Percentiles rank a stretch among this genome's conserved stretches.
phyloP scores from a whole-genome alignment of 192 early-diverging fungal species.

The Coemansia sp. region DNA sequence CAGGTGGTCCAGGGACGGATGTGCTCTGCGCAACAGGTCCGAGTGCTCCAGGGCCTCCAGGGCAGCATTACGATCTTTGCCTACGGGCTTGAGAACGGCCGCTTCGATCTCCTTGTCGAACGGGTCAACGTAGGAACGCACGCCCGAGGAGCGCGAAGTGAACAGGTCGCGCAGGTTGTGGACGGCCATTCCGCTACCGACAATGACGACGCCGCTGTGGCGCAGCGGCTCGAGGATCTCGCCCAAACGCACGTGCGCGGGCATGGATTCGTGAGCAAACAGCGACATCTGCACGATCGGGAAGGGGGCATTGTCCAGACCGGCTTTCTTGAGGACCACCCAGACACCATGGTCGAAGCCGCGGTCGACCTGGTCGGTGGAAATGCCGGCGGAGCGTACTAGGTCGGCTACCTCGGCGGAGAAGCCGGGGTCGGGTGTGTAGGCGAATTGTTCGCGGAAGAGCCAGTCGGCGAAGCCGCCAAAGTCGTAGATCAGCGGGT shows the following conservation, averaged over 20 bases:
- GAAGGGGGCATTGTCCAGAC: slow-evolving; percentile 51
- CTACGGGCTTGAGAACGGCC: slow-evolving; percentile 15
- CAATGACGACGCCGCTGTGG: slow-evolving; percentile 59
- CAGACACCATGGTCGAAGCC: slow-evolving; percentile 71
- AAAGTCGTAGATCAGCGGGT: slow-evolving; percentile 64
- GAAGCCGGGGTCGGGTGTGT: slow-evolving; percentile 53
- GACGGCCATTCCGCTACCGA: slow-evolving; percentile 63
- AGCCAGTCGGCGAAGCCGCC: slow-evolving; percentile 58
- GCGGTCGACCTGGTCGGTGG: slow-evolving; percentile 47
- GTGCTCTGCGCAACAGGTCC: slow-evolving; percentile 47
- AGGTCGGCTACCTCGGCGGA: slow-evolving; percentile 52
- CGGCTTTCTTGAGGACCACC: slow-evolving; percentile 64
- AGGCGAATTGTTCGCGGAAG: slow-evolving; percentile 59
- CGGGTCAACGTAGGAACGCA: slow-evolving; percentile 52
- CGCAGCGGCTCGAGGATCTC: slow-evolving; percentile 50
- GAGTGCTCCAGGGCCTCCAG: slow-evolving; percentile 45
- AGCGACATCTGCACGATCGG: slow-evolving; percentile 68
- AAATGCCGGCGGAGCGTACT: slow-evolving; percentile 44
- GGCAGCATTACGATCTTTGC: slow-evolving; percentile 37
- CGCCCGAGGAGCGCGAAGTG: slow-evolving; percentile 10
- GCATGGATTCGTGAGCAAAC: slow-evolving; percentile 53
- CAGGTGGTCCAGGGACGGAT: slow-evolving; percentile 67
- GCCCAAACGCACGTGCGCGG: slow-evolving; percentile 55
- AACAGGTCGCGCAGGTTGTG: slow-evolving; percentile 63
- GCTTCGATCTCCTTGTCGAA: slow-evolving; percentile 61